Evolutionary conservation across 1,284 basidiomycete species (phyloP).

Genomic region (Cystobasidiaceae sp.): DNA sequence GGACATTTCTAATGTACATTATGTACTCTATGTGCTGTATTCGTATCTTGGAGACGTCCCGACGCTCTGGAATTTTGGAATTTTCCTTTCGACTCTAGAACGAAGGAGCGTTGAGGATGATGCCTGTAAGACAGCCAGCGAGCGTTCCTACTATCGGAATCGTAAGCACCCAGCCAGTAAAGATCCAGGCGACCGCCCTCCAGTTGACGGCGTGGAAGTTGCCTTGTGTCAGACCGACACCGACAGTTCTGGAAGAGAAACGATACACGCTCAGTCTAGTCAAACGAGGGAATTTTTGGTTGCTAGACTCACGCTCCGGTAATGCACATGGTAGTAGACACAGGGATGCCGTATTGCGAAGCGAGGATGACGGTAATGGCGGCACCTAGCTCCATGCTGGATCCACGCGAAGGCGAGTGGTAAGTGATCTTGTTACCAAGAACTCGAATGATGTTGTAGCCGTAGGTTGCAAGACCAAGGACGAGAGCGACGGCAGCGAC

Average conservation of each 20-base stretch:
- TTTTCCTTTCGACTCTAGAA: no score
- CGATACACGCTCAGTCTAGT: not conserved
- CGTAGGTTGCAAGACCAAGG: conserved; percentile 51
- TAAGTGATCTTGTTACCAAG: conserved; percentile 50
- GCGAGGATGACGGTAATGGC: conserved; percentile 51
- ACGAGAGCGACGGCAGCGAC: conserved; percentile 49
- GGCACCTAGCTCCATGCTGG: conserved; percentile 53
- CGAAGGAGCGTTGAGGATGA: conserved; percentile 50
- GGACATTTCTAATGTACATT: no score
- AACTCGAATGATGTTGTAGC: conserved; percentile 43
- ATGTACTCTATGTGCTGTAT: no score
- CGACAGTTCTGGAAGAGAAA: conserved; percentile 44
- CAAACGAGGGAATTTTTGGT: not conserved
- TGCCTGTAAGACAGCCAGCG: conserved; percentile 46
- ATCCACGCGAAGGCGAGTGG: conserved; percentile 51
- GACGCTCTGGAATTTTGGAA: no score
- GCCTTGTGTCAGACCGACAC: conserved; percentile 50
- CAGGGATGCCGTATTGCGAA: conserved; percentile 46
- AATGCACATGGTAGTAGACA: conserved; percentile 49
- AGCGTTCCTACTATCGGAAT: conserved; percentile 48
- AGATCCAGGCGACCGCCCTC: conserved; percentile 20
- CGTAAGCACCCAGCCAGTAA: conserved; percentile 47
- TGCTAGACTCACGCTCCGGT: conserved; percentile 48
- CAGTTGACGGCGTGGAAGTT: conserved; percentile 47
- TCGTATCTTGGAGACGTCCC: no score